Base-by-base conservation (phyloP, 2,329 filamentous ascomycete species). In the Hymenoscyphus fraxineus region DNA sequence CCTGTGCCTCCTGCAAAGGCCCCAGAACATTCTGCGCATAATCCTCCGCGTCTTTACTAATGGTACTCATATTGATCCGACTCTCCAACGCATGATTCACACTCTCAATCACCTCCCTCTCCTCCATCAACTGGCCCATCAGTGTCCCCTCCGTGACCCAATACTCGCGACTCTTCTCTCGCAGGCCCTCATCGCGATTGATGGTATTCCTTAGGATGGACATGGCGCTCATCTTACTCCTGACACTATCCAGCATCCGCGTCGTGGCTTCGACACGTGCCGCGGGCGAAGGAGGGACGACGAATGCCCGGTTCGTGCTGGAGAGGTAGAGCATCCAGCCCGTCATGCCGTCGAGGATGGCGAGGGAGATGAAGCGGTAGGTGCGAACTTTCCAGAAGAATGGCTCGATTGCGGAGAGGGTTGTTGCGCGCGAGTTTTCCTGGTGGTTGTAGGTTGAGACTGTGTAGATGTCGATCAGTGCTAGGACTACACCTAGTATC, bases 141-240 rank as follows among this genome's bases (percentile, higher is more conserved):
- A 92, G 76, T 60, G 84, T 80, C 6, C 86, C 89, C 79, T 97
- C 92, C 56, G 89, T 88, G 10, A 81, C 79, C 94, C 94, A 98
- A 78, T 97, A 97, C 16, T 81, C 83, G 70, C 88, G 84, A 59
- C 84, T 83, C 64, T 84, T 83, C 2, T 77, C 81, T 65, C 93
- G 85, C 76, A 97, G 78, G 55, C 83, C 84, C 67, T 85, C 82
- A 77, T 97, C 91, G 63, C 93, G 80, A 64, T 89, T 81, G 16
- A 91, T 84, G 2, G 92, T 91, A 79, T 97, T 97, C 75, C 89
- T 86, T 57, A 96, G 79, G 64, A 96, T 87, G 7, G 87, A 90
- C 44, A 91, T 79, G 0, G 90, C 91, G 70, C 85, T 87, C 66
- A 96, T 76, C 75, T 89, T 92, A 62, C 85, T 83, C 74, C 87